Base-by-base conservation (phyloP, 2,329 filamentous ascomycete species). In the Fusarium sp. region DNA sequence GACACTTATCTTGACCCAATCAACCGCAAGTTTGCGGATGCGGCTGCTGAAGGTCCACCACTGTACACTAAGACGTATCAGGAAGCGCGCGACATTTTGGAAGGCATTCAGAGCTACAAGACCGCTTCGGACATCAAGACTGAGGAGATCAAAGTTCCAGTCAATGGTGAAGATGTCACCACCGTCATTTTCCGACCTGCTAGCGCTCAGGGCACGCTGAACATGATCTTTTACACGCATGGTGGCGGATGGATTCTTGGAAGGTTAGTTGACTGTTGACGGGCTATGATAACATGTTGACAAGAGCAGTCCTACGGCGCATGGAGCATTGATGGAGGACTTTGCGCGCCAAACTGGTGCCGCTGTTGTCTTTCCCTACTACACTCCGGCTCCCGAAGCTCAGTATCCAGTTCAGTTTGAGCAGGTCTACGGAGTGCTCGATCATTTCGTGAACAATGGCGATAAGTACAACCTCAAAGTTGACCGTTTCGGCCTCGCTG, bases 221-320 rank as follows among this genome's bases (percentile, higher is more conserved):
- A 64, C 20, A 50, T 73, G 69, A 73, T 73, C n/a, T 73, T 73
- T 12, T 73, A 73, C 3, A 73, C 69, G 0, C 69, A 73, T 3
- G 70, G 70, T 6, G 70, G 70, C 2, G 70, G 70, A 39, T 73
- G 70, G 69, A 73, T 73, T 28, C 51, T 73, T 0, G 70, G 70
- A 59, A 73, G 70, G 70, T 69, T 2, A 28, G 57, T 8, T 15
- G 20, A 1, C 7, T 13, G 13, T 6, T 1, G 1, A 14, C 1
- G 3, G 18, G 8, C 6, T 5, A 3, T 24, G 35, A 6, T 2
- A 6, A 22, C 0, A 10, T 6, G 11, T 60, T 73, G 18, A 73
- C 15, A 22, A 3, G 3, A 1, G 8, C 32, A 73, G 70, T 13
- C 69, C 70, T 0, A 58, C 64, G 3, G 42, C 24, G 3, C 69